Conservation (phyloP, 176 grass and related monocot genomes). For the Avena sativa region DNA sequence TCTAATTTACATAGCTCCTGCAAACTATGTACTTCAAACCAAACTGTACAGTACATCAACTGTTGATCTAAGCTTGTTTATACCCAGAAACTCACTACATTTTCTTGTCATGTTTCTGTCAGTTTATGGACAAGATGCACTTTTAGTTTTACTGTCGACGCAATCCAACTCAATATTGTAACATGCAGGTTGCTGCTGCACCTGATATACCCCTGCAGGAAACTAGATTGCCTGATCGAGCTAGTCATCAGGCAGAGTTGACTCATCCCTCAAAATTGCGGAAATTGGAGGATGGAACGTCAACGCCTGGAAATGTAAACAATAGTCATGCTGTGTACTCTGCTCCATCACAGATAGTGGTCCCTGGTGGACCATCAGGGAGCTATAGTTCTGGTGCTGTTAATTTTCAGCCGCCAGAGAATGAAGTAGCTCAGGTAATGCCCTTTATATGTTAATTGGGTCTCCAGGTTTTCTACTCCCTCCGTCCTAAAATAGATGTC, state of each 20-base stretch:
- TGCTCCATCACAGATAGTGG: constrained; percentile 50
- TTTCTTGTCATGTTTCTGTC: constrained; percentile 4
- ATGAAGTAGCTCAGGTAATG: constrained; percentile 69
- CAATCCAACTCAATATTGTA: constrained; percentile 44
- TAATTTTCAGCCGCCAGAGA: constrained; percentile 58
- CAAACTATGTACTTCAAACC: constrained; percentile 26
- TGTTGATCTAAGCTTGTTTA: neutral
- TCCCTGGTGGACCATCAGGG: constrained; percentile 45
- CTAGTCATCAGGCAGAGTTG: constrained; percentile 51
- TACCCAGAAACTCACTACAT: neutral
- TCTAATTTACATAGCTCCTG: neutral
- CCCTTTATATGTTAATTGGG: neutral
- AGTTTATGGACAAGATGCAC: neutral
- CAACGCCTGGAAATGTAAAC: constrained; percentile 44
- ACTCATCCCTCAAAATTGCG: constrained; percentile 62
- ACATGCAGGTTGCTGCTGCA: constrained; percentile 47
- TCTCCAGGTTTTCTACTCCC: neutral
- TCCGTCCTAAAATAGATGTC: too few relatives aligned
- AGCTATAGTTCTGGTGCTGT: constrained; percentile 54
- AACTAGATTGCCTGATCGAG: constrained; percentile 49
- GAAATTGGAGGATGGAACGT: constrained; percentile 71
- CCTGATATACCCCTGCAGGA: constrained; percentile 48
- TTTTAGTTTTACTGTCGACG: constrained; percentile 19
- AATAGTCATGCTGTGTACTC: constrained; percentile 43
- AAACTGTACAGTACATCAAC: constrained; percentile 21